phyloP scores from a whole-genome alignment of 2,329 filamentous ascomycete genomes.

The Aspergillus niger region DNA sequence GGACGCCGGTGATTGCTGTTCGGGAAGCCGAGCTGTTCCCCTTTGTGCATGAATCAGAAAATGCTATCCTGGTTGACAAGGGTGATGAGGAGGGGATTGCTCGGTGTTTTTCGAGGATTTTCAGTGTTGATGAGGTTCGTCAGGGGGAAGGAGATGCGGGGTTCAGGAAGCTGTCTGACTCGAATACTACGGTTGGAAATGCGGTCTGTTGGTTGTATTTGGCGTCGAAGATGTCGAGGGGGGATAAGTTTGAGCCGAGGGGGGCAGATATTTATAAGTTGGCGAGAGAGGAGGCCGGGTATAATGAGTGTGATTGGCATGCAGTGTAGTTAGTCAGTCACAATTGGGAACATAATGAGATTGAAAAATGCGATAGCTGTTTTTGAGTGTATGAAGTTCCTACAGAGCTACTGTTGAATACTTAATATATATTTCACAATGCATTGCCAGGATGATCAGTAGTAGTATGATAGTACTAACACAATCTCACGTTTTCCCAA shows the following conservation, averaged over 20 bases:
- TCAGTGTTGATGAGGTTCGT: slow-evolving; percentile 63
- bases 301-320: not conserved
- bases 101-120: slow-evolving; percentile 62
- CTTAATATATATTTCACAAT: too few species aligned
- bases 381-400: too few species aligned
- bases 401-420: too few species aligned
- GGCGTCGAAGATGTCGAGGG: slow-evolving; percentile 63
- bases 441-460: too few species aligned
- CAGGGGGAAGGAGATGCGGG: slow-evolving; percentile 52
- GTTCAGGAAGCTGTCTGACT: slow-evolving; percentile 50
- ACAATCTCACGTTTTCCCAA: too few species aligned
- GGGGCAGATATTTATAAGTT: slow-evolving; percentile 70
- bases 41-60: slow-evolving; percentile 69
- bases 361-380: too few species aligned
- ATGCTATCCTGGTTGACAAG: slow-evolving; percentile 69
- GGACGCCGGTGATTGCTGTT: not conserved
- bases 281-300: slow-evolving; percentile 41
- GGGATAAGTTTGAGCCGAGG: slow-evolving; percentile 57
- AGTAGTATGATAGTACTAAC: too few species aligned
- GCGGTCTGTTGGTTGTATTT: slow-evolving; percentile 73
- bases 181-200: slow-evolving; percentile 76
- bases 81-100: slow-evolving; percentile 69
- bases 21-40: slow-evolving; percentile 68
- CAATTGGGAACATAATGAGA: too few species aligned
- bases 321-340: too few species aligned